Evolutionary conservation across 1,284 basidiomycete species (phyloP), one percentile per base, ranked within the genome.

Genomic region (Ceratobasidium papillatum): DNA sequence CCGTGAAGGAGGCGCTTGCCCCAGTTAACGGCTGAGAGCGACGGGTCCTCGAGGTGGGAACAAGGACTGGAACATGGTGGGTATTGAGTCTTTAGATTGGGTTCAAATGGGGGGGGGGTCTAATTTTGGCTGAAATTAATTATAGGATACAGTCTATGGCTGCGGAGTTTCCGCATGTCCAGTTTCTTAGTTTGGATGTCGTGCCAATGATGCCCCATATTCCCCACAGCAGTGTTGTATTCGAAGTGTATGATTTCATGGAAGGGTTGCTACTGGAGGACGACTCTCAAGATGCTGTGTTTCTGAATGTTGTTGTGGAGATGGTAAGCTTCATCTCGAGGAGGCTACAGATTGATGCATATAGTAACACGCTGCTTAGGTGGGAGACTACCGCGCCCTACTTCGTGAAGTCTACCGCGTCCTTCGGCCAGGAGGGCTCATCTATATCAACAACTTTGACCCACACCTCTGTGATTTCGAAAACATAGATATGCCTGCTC

Each of bases 231-330:
- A 65, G 49, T n/a, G 34, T 65, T 25, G 22, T n/a, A 34, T 65
- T 65, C 43, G 62, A 65, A 30, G 62, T 65, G 14, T 65, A 65
- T 34, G 62, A 65, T 25, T 49, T 65, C 12, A 49, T 22, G 9
- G 17, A 47, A 22, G 45, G 62, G 1, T 22, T 65, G 2, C 3
- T 32, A 1, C 12, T 32, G 25, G 11, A 7, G 45, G 27, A 51
- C 30, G n/a, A n/a, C n/a, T 65, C 62, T 7, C 59, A 62, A 30
- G 59, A 62, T 45, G 27, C 17, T 3, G 59, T 62, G 4, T 62
- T 62, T 62, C 38, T 62, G 9, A 62, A 62, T n/a, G 19, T 41
- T 22, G n/a, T n/a, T n/a, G 36, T 41, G 11, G 52, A 30, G 52
- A 56, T 34, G 19, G 52, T 56, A 34, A 17, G 25, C 52, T 25